A percentile compares a stretch with the other conserved stretches of the same genome.
phyloP scores from a whole-genome alignment of 2,329 filamentous ascomycete genomes.

The Exophiala sideris region DNA sequence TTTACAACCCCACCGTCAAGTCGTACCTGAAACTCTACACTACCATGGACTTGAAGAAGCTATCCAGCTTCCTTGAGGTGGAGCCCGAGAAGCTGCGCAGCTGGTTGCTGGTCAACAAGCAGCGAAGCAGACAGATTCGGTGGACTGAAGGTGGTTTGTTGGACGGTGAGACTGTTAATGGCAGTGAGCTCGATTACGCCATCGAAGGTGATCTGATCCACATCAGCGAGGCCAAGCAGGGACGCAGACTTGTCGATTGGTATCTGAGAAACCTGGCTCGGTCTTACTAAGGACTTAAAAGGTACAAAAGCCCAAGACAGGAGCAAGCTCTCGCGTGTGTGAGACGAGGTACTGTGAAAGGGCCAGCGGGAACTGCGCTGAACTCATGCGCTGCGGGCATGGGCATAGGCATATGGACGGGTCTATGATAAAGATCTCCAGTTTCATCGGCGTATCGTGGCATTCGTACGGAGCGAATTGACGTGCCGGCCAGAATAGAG shows the following conservation, averaged over 20 bases:
- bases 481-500: too few species aligned
- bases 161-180: slow-evolving; percentile 88
- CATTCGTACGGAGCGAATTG: too few species aligned
- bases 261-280: slow-evolving; percentile 95
- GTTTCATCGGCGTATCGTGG: too few species aligned
- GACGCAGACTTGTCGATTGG: slow-evolving; percentile 96
- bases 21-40: slow-evolving; percentile 99
- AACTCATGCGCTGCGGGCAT: too few species aligned
- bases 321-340: too few species aligned
- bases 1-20: slow-evolving; percentile 92
- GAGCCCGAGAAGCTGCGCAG: slow-evolving; percentile 92
- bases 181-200: slow-evolving; percentile 94
- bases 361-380: too few species aligned
- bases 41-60: slow-evolving; percentile 98
- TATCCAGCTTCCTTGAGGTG: slow-evolving; percentile 94
- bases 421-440: too few species aligned
- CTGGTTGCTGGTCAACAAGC: slow-evolving; percentile 96
- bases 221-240: slow-evolving; percentile 97
- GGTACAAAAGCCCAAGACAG: neutral
- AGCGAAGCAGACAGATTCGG: slow-evolving; percentile 92
- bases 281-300: slow-evolving; percentile 65
- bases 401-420: too few species aligned
- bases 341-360: too few species aligned
- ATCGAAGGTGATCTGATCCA: slow-evolving; percentile 96
- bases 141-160: slow-evolving; percentile 88